Evolutionary conservation across 371 early-diverging fungal species (phyloP), one percentile per base, ranked within the genome.

Genomic region (Rhizopus stolonifer): DNA sequence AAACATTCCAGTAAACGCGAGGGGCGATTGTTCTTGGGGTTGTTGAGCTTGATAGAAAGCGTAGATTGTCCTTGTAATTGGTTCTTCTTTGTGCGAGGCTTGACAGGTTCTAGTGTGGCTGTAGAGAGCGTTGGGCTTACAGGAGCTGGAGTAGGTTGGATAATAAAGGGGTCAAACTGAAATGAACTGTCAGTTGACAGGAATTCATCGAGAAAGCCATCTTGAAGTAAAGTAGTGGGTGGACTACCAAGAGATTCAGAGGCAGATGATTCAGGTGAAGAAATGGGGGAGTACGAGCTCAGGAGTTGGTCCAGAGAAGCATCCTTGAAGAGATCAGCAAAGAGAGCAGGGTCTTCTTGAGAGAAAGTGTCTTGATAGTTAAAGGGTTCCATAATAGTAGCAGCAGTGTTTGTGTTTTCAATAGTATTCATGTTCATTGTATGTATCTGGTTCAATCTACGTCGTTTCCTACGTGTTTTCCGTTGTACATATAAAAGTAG

Each of bases 1-100:
- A 74, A 86, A 66, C 92, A 92, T 49, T 81, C 79, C 26, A 89
- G 65, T 56, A 86, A 78, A 32, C 90, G 85, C 8, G 74, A 62
- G 29, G 83, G 61, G 11, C 68, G 62, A 33, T 26, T 39, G 7
- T 60, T 52, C 19, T 64, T 61, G 23, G 49, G 58, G 21, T 58
- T 64, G 14, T 54, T 53, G 9, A 61, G 52, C 53, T 57, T 54
- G 34, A 61, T 57, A 18, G 65, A 49, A 50, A 63, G 57, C 19
- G 60, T 52, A 23, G 61, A 55, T 49, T 61, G 57, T 13, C 64
- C 64, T 47, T 57, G 54, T 21, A 51, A 53, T 39, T 49, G 49
- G 11, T 60, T 52, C 54, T 64, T 56, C 50, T 60, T 60, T 38
- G 42, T 47, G 21, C 57, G 50, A 32, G 54, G 43, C 58, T 58